Evolutionary conservation across 108 stramenopile species (phyloP).

Genomic region (Stephanodiscus triporus): DNA sequence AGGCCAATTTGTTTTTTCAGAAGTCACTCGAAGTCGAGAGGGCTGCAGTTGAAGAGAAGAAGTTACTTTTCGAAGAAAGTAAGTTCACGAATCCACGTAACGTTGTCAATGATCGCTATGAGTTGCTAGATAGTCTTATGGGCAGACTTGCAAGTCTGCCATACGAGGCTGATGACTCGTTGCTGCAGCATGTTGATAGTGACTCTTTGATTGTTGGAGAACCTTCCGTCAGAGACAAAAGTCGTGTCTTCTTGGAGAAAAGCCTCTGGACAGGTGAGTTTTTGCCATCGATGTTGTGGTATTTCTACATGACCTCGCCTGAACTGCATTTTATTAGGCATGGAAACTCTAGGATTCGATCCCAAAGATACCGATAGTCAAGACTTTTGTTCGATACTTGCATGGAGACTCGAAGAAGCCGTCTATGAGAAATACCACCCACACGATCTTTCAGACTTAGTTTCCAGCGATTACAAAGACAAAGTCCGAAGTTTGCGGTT

Average conservation of each 20-base stretch:
- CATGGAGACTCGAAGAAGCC: constrained; percentile 72
- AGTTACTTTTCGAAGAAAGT: constrained; percentile 16
- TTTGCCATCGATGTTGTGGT: too few relatives aligned
- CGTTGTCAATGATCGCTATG: constrained; percentile 46
- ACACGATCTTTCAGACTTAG: constrained; percentile 11
- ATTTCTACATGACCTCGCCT: too few relatives aligned
- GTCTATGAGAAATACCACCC: constrained; percentile 46
- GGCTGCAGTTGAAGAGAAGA: constrained; percentile 8
- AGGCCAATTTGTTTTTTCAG: constrained; percentile 21
- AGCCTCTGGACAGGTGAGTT: constrained; percentile 54
- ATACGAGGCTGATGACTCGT: constrained; percentile 6
- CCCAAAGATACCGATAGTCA: constrained; percentile 7
- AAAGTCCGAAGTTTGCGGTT: constrained; percentile 59
- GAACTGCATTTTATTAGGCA: too few relatives aligned
- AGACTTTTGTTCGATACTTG: constrained; percentile 55
- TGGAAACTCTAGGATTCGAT: constrained; percentile 51
- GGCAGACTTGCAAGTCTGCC: constrained; percentile 27
- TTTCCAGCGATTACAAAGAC: constrained; percentile 53
- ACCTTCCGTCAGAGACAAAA: constrained; percentile 52
- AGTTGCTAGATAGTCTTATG: constrained; percentile 60
- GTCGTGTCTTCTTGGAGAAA: constrained; percentile 45
- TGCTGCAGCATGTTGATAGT: constrained; percentile 8
- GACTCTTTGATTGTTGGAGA: constrained; percentile 24
- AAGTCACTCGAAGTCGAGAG: constrained; percentile 29
- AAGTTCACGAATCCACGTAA: constrained; percentile 33